Percentiles rank a stretch among this genome's conserved stretches.
Evolutionary conservation across 2,329 filamentous ascomycete genomes (phyloP).

Genomic region (Talaromyces sp.): DNA sequence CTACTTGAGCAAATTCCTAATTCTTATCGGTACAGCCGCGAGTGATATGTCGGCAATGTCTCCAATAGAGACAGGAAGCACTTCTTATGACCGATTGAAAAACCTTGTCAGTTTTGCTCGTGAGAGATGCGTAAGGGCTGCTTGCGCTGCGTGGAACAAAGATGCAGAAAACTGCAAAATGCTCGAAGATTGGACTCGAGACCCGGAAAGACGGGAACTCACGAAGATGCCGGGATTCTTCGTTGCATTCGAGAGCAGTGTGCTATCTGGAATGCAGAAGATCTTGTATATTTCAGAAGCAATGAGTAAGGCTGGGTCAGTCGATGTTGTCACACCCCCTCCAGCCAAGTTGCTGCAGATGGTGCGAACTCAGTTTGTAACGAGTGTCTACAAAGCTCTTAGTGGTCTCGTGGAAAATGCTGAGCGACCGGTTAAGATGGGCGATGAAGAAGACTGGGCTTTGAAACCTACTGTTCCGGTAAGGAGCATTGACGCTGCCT

Average conservation of each 20-base stretch:
- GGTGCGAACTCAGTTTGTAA: conserved; percentile 88
- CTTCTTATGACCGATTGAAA: conserved; percentile 68
- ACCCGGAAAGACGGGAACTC: conserved; percentile 75
- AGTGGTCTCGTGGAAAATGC: conserved; percentile 98
- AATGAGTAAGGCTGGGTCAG: conserved; percentile 67
- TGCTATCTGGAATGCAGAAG: conserved; percentile 86
- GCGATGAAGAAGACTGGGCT: conserved; percentile 53
- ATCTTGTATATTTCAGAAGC: conserved; percentile 91
- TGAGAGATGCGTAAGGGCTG: conserved; percentile 78
- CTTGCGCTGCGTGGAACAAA: conserved; percentile 87
- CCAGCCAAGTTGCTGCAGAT: conserved; percentile 83
- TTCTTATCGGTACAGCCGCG: conserved; percentile 79
- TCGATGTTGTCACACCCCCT: conserved; percentile 78
- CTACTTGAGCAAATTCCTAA: conserved; percentile 78
- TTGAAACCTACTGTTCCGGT: conserved; percentile 34
- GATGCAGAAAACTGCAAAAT: conserved; percentile 91
- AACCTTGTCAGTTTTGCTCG: conserved; percentile 71
- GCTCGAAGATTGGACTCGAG: conserved; percentile 89
- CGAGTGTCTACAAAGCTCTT: conserved; percentile 86
- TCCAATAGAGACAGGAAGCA: conserved; percentile 57
- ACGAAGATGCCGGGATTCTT: conserved; percentile 90
- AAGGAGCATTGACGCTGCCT: conserved; percentile 31
- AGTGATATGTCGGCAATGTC: conserved; percentile 77
- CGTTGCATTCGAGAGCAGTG: conserved; percentile 74
- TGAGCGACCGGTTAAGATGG: conserved; percentile 66